Conservation (phyloP, 345 rosid species). For the Linum tenue region DNA sequence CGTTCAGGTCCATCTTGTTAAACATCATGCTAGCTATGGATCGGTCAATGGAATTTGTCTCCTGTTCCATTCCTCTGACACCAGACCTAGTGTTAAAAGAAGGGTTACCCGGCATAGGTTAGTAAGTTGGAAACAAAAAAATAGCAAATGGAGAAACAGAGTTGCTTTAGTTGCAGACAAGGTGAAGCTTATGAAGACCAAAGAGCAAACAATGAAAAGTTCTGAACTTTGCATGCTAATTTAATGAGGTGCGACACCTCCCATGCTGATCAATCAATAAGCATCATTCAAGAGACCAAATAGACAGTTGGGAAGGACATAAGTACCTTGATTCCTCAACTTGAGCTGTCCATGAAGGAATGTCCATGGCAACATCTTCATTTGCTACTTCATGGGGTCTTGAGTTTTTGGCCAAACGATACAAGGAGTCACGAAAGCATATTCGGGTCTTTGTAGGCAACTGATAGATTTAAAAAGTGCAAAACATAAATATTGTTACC, state of each 20-base stretch:
- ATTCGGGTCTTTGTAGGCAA: slow-evolving; percentile 50
- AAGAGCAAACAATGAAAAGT: background rate
- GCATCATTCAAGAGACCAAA: background rate
- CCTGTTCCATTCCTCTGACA: slow-evolving; percentile 35
- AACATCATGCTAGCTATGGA: slow-evolving; percentile 70
- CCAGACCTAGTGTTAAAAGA: slow-evolving; percentile 25
- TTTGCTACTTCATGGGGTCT: slow-evolving; percentile 14
- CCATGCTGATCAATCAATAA: background rate
- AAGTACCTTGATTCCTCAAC: slow-evolving; percentile 27
- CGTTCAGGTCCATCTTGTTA: slow-evolving; percentile 45
- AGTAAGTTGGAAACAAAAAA: background rate
- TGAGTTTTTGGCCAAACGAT: slow-evolving; percentile 75
- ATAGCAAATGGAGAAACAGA: background rate
- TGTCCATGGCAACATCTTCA: slow-evolving; percentile 17
- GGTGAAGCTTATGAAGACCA: background rate
- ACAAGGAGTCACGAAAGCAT: slow-evolving; percentile 71
- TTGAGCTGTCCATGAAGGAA: slow-evolving; percentile 16
- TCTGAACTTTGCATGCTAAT: too few relatives aligned
- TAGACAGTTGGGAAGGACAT: background rate
- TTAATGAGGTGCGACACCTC: background rate
- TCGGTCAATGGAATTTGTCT: slow-evolving; percentile 70
- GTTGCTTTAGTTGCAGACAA: background rate
- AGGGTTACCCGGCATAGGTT: background rate
- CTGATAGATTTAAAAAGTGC: slow-evolving; percentile 25
- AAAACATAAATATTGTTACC: background rate